Conservation (phyloP, 495 filamentous ascomycete species). For the Trichoderma asperelloides region DNA sequence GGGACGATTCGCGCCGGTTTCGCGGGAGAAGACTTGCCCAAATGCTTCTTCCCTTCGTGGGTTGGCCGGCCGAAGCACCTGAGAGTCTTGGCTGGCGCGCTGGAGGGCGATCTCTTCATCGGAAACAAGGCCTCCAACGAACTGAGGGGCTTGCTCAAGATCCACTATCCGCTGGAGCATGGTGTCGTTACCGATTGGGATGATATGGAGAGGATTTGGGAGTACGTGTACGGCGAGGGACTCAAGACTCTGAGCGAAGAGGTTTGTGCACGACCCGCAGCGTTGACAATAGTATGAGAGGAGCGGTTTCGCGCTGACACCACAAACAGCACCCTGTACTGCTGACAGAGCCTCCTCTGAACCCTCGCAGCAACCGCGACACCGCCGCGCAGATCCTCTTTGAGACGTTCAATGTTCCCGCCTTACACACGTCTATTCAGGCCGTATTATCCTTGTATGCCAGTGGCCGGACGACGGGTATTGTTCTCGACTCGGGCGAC, state of each 20-base stretch:
- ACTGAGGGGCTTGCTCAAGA: slow-evolving; percentile 85
- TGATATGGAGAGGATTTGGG: slow-evolving; percentile 99
- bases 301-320: slow-evolving; percentile 10
- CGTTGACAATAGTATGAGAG: neutral
- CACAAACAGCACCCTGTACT: slow-evolving; percentile 75
- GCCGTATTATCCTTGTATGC: slow-evolving; percentile 94
- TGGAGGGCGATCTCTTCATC: slow-evolving; percentile 97
- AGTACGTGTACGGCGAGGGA: slow-evolving; percentile 53
- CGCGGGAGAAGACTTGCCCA: slow-evolving; percentile 88
- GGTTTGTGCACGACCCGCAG: slow-evolving; percentile 34
- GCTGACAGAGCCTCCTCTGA: slow-evolving; percentile 92
- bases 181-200: slow-evolving; percentile 99
- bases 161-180: slow-evolving; percentile 91
- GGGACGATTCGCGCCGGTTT: slow-evolving; percentile 97
- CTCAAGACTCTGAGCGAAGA: slow-evolving; percentile 96
- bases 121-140: slow-evolving; percentile 83
- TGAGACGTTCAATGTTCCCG: slow-evolving; percentile 97
- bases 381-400: slow-evolving; percentile 96
- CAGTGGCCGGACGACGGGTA: slow-evolving; percentile 90
- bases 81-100: slow-evolving; percentile 87
- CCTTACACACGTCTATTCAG: slow-evolving; percentile 93
- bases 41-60: slow-evolving; percentile 96
- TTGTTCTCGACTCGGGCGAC: slow-evolving; percentile 91
- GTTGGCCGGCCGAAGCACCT: slow-evolving; percentile 95
- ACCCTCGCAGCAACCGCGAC: slow-evolving; percentile 91